Evolutionary conservation across 495 filamentous ascomycete species (phyloP), one percentile per base, ranked within the genome.

Genomic region (Emericellopsis terricola): DNA sequence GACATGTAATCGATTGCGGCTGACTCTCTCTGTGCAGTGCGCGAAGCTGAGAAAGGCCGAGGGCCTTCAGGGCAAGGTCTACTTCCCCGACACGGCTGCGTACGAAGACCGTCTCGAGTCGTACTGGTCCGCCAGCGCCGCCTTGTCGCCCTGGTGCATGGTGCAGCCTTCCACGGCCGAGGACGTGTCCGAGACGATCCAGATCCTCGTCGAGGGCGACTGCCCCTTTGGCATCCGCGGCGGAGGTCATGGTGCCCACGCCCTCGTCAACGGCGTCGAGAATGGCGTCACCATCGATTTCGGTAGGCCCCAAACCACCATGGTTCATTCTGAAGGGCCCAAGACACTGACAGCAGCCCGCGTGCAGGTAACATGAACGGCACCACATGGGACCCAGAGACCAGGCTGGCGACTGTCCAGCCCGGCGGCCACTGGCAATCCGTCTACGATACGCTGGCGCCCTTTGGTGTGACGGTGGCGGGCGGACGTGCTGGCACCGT

Each of bases 281-380:
- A 38, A 54, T 19, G 68, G 68, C 4, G 54, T 74, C 6, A 47
- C 65, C 15, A 55, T 74, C 29, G 57, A 59, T 29, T 47, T 69
- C 8, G 36, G 37, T 13, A 31, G 38, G 15, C 48, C 62, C 35
- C 8, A 46, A 55, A 7, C 37, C 28, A n/a, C 52, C 58, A 23
- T 60, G 43, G 1, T 42, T 52, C 19, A n/a, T n/a, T 26, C 23
- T 11, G 11, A 6, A 26, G 23, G 11, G 11, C 23, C 6, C 23
- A 26, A 6, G 23, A 6, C 6, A 26, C 6, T 11, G 6, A 26
- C 23, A 26, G 6, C 23, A 26, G 6, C 6, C 23, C 6, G 6
- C 6, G 6, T 26, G 11, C 11, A 26, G 23, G 23, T 26, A 6
- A 6, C 23, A 26, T 26, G 23, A 6, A 11, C 11, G 23, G 11